phyloP scores from a whole-genome alignment of 768 basidiomycete species.

The Holtermannia corniformis region DNA sequence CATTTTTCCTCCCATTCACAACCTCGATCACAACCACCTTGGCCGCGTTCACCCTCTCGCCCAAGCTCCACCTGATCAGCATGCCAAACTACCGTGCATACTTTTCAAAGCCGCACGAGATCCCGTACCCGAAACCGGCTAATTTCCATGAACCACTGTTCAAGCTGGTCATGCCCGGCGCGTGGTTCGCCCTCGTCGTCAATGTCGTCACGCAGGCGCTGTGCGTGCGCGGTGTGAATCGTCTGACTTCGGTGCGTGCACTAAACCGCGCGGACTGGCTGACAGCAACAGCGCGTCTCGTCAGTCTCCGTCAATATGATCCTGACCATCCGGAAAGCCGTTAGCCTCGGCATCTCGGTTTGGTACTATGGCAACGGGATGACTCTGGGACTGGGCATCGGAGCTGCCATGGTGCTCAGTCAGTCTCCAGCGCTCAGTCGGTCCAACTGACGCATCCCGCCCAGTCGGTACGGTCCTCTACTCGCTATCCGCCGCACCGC shows the following conservation, averaged over 20 bases:
- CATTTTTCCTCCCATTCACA: conserved; percentile 58
- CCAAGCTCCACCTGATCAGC: conserved; percentile 33
- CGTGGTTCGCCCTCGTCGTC: conserved; percentile 52
- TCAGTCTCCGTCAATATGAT: conserved; percentile 74
- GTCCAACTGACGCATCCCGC: not conserved
- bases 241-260: conserved; percentile 61
- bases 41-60: conserved; percentile 49
- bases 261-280: not conserved
- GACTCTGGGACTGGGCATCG: conserved; percentile 55
- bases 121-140: not conserved
- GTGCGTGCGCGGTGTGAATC: conserved; percentile 77
- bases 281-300: conserved; percentile 52
- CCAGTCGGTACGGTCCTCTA: not conserved
- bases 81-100: conserved; percentile 5
- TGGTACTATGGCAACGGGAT: conserved; percentile 74
- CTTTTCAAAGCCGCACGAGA: not conserved
- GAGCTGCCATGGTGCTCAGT: conserved; percentile 64
- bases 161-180: conserved; percentile 34
- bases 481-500: not conserved
- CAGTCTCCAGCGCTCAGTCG: conserved; percentile 7
- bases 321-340: conserved; percentile 67
- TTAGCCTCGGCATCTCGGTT: conserved; percentile 69
- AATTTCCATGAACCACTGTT: not conserved
- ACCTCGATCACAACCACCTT: conserved; percentile 52
- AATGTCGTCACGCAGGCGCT: conserved; percentile 66